These are phyloP conservation scores for Cercospora sesami DNA, from an alignment of 2,329 filamentous ascomycete species.

Conservation along the genomic window DNA sequence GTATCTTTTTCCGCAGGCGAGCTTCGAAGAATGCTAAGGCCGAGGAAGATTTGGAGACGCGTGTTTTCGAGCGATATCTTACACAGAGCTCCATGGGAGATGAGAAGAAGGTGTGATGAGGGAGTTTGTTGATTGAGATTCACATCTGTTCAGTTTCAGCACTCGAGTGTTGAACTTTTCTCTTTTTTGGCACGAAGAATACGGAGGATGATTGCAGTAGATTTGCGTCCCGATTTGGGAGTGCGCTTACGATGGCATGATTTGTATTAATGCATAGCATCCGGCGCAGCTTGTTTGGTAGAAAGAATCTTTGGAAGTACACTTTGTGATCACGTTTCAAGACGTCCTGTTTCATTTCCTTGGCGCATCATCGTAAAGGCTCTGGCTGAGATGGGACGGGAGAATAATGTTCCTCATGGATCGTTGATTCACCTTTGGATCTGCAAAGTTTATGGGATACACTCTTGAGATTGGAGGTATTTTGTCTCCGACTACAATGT, in stretches of 20 bases:
- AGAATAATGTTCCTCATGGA: too few species aligned
- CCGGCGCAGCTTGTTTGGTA: not conserved
- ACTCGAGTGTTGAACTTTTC: not conserved
- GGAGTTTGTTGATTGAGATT: not conserved
- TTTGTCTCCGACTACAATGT: too few species aligned
- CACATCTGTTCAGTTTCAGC: not conserved
- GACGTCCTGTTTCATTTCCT: not conserved
- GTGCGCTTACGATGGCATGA: not conserved
- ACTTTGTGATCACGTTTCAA: not conserved
- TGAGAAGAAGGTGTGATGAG: constrained; percentile 22
- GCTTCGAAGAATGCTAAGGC: constrained; percentile 19
- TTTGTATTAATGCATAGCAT: not conserved
- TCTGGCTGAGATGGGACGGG: too few species aligned
- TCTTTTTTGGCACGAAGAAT: not conserved
- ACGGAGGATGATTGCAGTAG: not conserved
- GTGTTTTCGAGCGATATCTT: constrained; percentile 32
- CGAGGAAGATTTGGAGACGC: constrained; percentile 26
- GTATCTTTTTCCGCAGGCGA: constrained; percentile 38
- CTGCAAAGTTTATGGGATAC: too few species aligned
- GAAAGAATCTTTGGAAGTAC: not conserved
- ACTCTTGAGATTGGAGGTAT: too few species aligned
- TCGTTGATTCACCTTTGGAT: too few species aligned
- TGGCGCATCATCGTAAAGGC: not conserved
- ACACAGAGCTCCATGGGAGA: constrained; percentile 25
- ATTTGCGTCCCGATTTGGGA: not conserved